A percentile compares a stretch with the other conserved stretches of the same genome.
These are phyloP conservation scores for Ganoderma sp. DNA, from an alignment of 1,284 basidiomycete species.

Conservation along the genomic window DNA sequence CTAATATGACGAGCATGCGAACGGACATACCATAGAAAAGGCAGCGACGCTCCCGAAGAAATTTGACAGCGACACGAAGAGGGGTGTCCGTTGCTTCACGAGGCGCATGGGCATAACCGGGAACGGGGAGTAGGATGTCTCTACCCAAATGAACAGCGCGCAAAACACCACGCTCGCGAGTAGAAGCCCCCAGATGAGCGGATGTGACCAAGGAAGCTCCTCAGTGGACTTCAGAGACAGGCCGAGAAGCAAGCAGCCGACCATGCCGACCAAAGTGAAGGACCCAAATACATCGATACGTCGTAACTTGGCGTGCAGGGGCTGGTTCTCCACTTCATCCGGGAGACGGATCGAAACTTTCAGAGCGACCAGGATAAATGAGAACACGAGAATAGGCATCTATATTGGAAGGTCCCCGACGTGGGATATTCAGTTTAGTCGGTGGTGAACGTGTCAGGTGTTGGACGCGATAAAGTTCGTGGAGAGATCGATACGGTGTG, in stretches of 20 bases:
- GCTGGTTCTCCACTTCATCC: slow-evolving; percentile 62
- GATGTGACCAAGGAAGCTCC: slow-evolving; percentile 78
- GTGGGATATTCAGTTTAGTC: slow-evolving; percentile 10
- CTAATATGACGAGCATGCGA: slow-evolving; percentile 8
- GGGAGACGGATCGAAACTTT: slow-evolving; percentile 79
- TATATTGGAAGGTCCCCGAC: slow-evolving; percentile 40
- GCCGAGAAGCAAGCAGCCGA: slow-evolving; percentile 78
- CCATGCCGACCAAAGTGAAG: slow-evolving; percentile 74
- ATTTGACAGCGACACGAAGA: slow-evolving; percentile 82
- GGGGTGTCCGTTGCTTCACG: slow-evolving; percentile 75
- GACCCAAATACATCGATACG: slow-evolving; percentile 87
- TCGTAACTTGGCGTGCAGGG: slow-evolving; percentile 64
- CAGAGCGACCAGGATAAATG: slow-evolving; percentile 67
- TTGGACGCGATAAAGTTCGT: slow-evolving; percentile 24
- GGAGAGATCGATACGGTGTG: slow-evolving; percentile 24
- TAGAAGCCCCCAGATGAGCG: slow-evolving; percentile 71
- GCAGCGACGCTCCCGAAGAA: slow-evolving; percentile 76
- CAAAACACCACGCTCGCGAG: slow-evolving; percentile 58
- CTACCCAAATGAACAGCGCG: slow-evolving; percentile 71
- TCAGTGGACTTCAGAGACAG: slow-evolving; percentile 84
- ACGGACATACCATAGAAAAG: slow-evolving; percentile 76
- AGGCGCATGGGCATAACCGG: slow-evolving; percentile 87
- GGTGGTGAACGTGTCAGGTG: slow-evolving; percentile 23
- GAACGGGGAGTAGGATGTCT: slow-evolving; percentile 74
- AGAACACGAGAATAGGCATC: slow-evolving; percentile 77